A percentile compares a stretch with the other conserved stretches of the same genome.
Conservation (phyloP, 805 yeast genomes). For the Suhomyces sp. region DNA sequence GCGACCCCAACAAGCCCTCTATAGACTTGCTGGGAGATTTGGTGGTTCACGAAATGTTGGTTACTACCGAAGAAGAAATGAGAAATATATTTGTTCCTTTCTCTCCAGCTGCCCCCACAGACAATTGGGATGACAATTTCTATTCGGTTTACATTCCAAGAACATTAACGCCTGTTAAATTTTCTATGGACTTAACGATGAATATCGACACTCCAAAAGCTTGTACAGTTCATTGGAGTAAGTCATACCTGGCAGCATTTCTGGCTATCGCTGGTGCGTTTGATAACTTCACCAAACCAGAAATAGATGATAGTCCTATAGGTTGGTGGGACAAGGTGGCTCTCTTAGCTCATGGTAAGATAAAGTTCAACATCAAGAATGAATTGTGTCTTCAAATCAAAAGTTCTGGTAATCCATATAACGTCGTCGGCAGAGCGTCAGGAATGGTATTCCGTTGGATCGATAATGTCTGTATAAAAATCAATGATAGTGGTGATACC, state of each 20-base stretch:
- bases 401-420: conserved; percentile 59
- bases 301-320: conserved; percentile 43
- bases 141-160: conserved; percentile 60
- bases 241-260: conserved; percentile 59
- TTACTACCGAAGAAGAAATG: conserved; percentile 41
- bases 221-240: conserved; percentile 62
- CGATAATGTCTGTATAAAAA: conserved; percentile 47
- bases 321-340: conserved; percentile 58
- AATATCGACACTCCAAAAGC: conserved; percentile 45
- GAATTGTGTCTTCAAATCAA: conserved; percentile 65
- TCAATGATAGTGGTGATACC: conserved; percentile 51
- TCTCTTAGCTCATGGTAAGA: conserved; percentile 52
- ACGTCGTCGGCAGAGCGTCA: conserved; percentile 53
- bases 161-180: conserved; percentile 63
- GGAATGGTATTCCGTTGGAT: conserved; percentile 70
- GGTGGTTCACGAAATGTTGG: conserved; percentile 58
- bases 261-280: conserved; percentile 47
- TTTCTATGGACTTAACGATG: conserved; percentile 50
- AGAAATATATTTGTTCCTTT: conserved; percentile 56
- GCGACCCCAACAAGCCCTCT: conserved; percentile 23
- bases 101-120: conserved; percentile 49
- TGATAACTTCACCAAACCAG: conserved; percentile 46
- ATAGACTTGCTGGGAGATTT: conserved; percentile 43
- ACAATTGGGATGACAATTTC: conserved; percentile 42
- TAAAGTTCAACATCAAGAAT: conserved; percentile 46